Conservation (phyloP, 805 yeast species). For the Yamadazyma scolyti region DNA sequence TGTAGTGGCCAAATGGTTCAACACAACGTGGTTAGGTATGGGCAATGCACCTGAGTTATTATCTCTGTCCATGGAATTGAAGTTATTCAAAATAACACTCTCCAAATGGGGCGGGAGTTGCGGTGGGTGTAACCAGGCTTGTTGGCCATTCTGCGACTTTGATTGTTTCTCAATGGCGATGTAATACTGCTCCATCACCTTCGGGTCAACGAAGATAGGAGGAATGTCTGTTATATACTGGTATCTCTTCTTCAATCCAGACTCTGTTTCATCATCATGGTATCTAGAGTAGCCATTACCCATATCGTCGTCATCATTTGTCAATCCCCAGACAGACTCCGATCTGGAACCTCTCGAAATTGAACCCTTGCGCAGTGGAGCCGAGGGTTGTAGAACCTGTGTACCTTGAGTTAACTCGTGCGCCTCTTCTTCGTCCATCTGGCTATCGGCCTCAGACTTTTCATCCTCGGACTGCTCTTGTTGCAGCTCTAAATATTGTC, state of each 20-base stretch:
- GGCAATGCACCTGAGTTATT: conserved; percentile 87
- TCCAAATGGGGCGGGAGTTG: conserved; percentile 96
- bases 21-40: conserved; percentile 90
- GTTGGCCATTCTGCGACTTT: conserved; percentile 51
- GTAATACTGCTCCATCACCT: conserved; percentile 84
- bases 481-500: conserved; percentile 26
- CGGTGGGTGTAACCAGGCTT: conserved; percentile 85
- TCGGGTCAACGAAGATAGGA: conserved; percentile 79
- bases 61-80: conserved; percentile 54
- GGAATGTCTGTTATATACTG: conserved; percentile 70
- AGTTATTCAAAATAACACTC: conserved; percentile 83
- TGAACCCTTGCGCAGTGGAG: conserved; percentile 25
- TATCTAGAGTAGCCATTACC: conserved; percentile 77
- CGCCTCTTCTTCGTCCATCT: conserved; percentile 6
- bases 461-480: conserved; percentile 15
- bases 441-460: conserved; percentile 12
- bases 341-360: conserved; percentile 30
- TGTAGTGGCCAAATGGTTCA: conserved; percentile 94
- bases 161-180: conserved; percentile 70
- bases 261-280: conserved; percentile 51
- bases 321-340: conserved; percentile 62
- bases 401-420: conserved; percentile 3
- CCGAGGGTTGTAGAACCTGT: conserved; percentile 7
- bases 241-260: conserved; percentile 10
- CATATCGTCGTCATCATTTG: conserved; percentile 75